Base-by-base conservation (phyloP, 768 basidiomycete genomes). In the Rhodotorula taiwanensis region DNA sequence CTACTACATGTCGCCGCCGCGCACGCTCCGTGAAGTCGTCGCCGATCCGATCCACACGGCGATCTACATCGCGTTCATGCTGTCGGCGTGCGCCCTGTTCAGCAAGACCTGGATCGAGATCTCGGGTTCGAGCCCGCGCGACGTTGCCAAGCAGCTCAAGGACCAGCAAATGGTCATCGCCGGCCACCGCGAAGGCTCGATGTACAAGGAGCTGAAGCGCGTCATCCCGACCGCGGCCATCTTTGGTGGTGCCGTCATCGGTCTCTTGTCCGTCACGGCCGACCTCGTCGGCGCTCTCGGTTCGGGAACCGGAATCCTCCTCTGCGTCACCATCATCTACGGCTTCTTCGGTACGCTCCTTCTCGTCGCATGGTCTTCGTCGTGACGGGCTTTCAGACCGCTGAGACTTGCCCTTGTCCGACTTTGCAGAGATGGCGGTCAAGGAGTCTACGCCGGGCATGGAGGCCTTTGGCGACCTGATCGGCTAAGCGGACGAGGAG, bases 61-160 rank as follows among this genome's bases (percentile, higher is more conserved):
- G 27, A 79, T 95, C 72, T 95, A 97, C 77, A 84, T 99, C 75
- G 76, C 83, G 9, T 98, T 97, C 79, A 94, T 94, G 79, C 81
- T 93, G 63, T 83, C 86, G 39, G 90, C 92, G 21, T 98, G 93
- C 74, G 94, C 95, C 20, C 81, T 97, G 70, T 99, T 98, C 81
- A 93, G 89, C 74, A 98, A 98, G 82, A 97, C 94, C 1, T 99
- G 95, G 94, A 98, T 99, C 69, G 94, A 98, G 72, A 90, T 98
- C 39, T 97, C 92, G 4, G 94, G 95, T 21, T 88, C 86, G 58
- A 91, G 95, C 25, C 95, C 94, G 16, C 79, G 95, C 50, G 94
- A 99, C 72, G 85, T 99, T 59, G 95, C 95, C 33, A 94, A 92
- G 77, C 94, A 98, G 75, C 84, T 98, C 74, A 98, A 98, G 80